phyloP scores from a whole-genome alignment of 148 eudicot genomes.

The Spergularia bocconei region DNA sequence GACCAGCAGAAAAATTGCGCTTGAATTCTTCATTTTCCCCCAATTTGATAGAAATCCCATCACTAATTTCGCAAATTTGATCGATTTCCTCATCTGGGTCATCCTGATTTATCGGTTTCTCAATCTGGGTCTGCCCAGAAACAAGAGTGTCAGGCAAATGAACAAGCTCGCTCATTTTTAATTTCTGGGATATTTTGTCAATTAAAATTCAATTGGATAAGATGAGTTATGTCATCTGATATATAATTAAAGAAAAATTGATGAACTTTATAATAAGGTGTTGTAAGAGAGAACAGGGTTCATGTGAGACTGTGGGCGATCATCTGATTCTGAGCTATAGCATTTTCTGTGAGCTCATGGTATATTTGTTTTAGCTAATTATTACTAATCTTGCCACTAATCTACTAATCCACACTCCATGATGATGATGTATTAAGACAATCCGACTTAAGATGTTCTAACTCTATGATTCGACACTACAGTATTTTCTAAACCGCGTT shows the following conservation, averaged over 20 bases:
- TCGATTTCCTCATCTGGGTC: conserved; percentile 36
- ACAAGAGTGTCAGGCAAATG: conserved; percentile 40
- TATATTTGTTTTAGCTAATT: too few relatives aligned
- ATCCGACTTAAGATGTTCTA: too few relatives aligned
- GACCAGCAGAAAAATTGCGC: conserved; percentile 17
- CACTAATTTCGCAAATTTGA: conserved; percentile 19
- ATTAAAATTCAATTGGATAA: conserved; percentile 33
- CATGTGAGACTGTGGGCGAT: neutral
- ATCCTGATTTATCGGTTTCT: conserved; percentile 20
- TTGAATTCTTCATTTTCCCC: conserved; percentile 18
- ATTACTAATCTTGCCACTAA: too few relatives aligned
- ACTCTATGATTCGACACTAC: too few relatives aligned
- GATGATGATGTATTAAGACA: too few relatives aligned
- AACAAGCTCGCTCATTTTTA: conserved; percentile 37
- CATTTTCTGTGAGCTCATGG: too few relatives aligned
- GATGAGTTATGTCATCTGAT: conserved; percentile 39
- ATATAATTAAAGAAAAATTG: neutral
- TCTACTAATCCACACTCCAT: too few relatives aligned
- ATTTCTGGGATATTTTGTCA: conserved; percentile 31
- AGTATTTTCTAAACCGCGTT: too few relatives aligned
- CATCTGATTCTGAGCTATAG: too few relatives aligned
- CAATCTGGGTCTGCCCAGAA: conserved; percentile 31
- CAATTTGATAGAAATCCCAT: conserved; percentile 22
- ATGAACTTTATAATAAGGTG: neutral
- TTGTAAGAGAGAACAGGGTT: neutral